phyloP scores from a whole-genome alignment of 805 yeast genomes.

The Nakazawaea wyomingensis region DNA sequence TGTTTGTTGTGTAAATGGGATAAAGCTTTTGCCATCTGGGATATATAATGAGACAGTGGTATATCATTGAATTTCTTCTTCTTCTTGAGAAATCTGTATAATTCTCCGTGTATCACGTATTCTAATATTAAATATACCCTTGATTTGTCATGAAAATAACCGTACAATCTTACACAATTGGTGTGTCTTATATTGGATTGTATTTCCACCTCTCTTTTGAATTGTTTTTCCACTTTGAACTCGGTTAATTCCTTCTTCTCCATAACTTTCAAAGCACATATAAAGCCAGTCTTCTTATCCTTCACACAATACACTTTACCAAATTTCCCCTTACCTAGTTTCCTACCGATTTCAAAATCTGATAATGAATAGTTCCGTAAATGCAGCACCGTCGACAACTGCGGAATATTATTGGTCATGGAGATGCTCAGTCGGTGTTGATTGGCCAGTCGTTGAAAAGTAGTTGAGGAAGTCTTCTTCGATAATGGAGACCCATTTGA shows the following conservation, averaged over 20 bases:
- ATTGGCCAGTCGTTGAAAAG: neutral
- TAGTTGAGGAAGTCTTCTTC: neutral
- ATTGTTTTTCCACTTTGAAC: slow-evolving; percentile 76
- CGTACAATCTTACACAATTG: slow-evolving; percentile 74
- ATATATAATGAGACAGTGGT: slow-evolving; percentile 72
- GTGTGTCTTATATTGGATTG: slow-evolving; percentile 77
- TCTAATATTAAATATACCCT: slow-evolving; percentile 83
- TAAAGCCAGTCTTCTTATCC: slow-evolving; percentile 67
- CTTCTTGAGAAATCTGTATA: slow-evolving; percentile 67
- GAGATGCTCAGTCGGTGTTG: slow-evolving; percentile 1
- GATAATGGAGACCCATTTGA: slow-evolving; percentile 11
- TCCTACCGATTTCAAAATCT: slow-evolving; percentile 84
- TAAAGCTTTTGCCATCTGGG: slow-evolving; percentile 79
- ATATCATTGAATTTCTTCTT: slow-evolving; percentile 66
- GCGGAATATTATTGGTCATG: slow-evolving; percentile 8
- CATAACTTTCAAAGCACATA: slow-evolving; percentile 92
- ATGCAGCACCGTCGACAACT: slow-evolving; percentile 11
- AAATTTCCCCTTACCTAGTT: slow-evolving; percentile 88
- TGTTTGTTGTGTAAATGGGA: slow-evolving; percentile 71
- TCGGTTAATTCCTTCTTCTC: slow-evolving; percentile 71
- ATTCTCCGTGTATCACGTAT: slow-evolving; percentile 80
- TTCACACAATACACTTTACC: slow-evolving; percentile 89
- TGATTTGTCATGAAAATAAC: slow-evolving; percentile 76
- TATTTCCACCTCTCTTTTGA: slow-evolving; percentile 87
- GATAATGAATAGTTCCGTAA: slow-evolving; percentile 33